Percentiles rank a stretch among this genome's conserved stretches.
phyloP scores from a whole-genome alignment of 306 rosid genomes.

The Macrotyloma uniflorum region DNA sequence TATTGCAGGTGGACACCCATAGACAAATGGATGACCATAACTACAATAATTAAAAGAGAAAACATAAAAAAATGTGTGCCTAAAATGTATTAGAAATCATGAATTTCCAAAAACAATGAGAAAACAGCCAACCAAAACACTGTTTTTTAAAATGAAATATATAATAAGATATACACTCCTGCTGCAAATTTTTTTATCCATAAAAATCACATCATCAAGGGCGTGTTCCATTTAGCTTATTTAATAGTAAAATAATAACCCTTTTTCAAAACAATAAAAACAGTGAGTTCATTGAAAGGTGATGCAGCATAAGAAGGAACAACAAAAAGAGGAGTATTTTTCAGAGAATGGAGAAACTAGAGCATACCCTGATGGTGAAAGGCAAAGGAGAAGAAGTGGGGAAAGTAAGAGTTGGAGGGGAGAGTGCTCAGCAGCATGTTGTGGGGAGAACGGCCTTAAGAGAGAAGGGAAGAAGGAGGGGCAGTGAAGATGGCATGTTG shows the following conservation, averaged over 20 bases:
- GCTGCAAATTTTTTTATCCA: neutral
- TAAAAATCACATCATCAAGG: neutral
- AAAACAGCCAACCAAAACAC: neutral
- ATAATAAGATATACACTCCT: neutral
- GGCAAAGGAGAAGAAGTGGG: neutral
- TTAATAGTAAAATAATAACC: neutral
- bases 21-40: neutral
- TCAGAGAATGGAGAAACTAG: neutral
- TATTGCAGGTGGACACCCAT: neutral
- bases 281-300: neutral
- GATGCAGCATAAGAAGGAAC: neutral
- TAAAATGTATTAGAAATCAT: neutral
- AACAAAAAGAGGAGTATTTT: neutral
- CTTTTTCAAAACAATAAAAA: neutral
- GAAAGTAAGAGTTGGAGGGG: neutral
- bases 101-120: neutral
- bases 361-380: neutral
- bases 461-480: neutral
- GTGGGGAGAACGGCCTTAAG: neutral
- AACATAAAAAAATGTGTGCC: neutral
- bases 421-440: slow-evolving; percentile 18
- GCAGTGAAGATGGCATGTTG: neutral
- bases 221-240: neutral
- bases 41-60: neutral
- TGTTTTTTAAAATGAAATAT: neutral